Evolutionary conservation across 108 stramenopile genomes (phyloP).

Genomic region (Cylindrotheca closterium): DNA sequence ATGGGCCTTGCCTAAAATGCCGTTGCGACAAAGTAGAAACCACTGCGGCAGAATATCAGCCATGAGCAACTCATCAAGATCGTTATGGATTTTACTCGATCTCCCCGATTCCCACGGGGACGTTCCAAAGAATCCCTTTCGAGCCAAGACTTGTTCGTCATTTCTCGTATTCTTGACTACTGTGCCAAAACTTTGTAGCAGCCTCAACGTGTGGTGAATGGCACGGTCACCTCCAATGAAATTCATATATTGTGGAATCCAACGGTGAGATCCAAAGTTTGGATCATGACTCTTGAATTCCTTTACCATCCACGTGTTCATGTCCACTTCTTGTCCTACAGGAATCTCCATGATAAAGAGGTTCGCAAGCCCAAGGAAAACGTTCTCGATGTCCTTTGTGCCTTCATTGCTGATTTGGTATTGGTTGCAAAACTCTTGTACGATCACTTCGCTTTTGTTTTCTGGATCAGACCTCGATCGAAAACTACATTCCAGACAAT

Average conservation of each 20-base stretch:
- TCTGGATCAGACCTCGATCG: constrained; percentile 26
- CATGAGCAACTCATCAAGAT: constrained; percentile 56
- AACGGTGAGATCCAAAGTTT: constrained; percentile 16
- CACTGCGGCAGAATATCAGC: constrained; percentile 36
- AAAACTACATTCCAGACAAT: constrained; percentile 44
- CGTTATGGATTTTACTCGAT: constrained; percentile 30
- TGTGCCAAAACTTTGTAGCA: constrained; percentile 36
- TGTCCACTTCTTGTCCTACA: constrained; percentile 12
- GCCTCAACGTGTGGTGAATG: constrained; percentile 42
- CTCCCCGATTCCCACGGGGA: neutral
- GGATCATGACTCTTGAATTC: neutral
- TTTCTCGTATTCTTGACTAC: constrained; percentile 9
- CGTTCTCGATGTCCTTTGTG: constrained; percentile 9
- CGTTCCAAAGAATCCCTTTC: constrained; percentile 36
- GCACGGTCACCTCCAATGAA: constrained; percentile 42
- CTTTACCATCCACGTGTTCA: neutral
- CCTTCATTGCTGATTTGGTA: constrained; percentile 25
- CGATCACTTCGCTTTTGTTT: constrained; percentile 24
- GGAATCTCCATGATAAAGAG: constrained; percentile 28
- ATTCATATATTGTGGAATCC: constrained; percentile 24
- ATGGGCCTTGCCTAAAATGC: constrained; percentile 30
- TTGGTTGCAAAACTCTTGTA: constrained; percentile 35
- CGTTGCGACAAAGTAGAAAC: constrained; percentile 24
- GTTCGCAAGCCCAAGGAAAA: constrained; percentile 10
- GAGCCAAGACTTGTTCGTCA: neutral